Evolutionary conservation across 148 eudicot species (phyloP).

Genomic region (Heliosperma pusillum): DNA sequence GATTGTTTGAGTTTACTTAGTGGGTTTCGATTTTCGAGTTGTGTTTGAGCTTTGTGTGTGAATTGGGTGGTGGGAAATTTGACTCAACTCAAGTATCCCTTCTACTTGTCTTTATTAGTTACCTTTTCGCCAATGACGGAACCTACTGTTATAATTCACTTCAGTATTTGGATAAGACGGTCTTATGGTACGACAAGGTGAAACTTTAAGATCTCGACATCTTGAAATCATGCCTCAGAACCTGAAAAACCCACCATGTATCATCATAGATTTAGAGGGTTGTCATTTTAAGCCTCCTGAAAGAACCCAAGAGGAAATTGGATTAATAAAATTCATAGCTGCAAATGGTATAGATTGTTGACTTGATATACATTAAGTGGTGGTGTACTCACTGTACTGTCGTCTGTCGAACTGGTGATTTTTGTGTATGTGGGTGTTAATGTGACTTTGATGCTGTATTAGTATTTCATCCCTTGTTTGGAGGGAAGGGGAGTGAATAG

Average conservation of each 20-base stretch:
- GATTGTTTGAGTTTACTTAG: not conserved
- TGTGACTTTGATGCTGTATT: not conserved
- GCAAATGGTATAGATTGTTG: not conserved
- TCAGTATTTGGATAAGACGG: not conserved
- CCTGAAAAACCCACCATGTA: not conserved
- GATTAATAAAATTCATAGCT: not conserved
- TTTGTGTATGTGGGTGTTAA: not conserved
- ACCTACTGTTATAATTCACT: not conserved
- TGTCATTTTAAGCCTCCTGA: not conserved
- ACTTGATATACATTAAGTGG: not conserved
- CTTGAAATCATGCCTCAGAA: too few species aligned
- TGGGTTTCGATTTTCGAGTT: not conserved
- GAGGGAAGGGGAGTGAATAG: too few species aligned
- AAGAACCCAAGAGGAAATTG: not conserved
- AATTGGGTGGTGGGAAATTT: not conserved
- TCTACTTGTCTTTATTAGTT: not conserved
- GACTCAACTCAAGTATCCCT: too few species aligned
- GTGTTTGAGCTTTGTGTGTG: slow-evolving; percentile 1
- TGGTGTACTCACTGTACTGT: too few species aligned
- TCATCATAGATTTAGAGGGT: not conserved
- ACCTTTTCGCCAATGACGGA: not conserved
- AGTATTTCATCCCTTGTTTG: not conserved
- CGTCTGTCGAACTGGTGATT: not conserved
- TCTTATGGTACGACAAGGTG: not conserved
- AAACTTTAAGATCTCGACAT: not conserved